Percentiles rank a stretch among this genome's conserved stretches.
These are phyloP conservation scores for Helianthus annuus DNA, from an alignment of 129 eudicot species.

Conservation along the genomic window DNA sequence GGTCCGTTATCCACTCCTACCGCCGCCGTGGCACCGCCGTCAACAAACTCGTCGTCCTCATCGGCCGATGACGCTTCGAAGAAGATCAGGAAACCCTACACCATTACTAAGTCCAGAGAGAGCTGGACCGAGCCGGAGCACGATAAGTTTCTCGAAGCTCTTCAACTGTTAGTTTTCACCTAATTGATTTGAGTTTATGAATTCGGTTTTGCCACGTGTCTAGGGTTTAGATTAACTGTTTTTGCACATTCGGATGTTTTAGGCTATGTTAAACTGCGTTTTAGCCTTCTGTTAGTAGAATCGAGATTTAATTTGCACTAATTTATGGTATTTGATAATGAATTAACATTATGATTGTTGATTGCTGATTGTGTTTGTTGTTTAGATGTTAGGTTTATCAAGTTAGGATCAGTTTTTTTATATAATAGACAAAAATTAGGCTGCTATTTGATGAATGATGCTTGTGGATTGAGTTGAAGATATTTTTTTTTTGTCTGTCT, in stretches of 20 bases:
- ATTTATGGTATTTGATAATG: neutral
- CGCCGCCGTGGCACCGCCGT: constrained; percentile 40
- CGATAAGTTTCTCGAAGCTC: constrained; percentile 97
- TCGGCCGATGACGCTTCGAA: constrained; percentile 57
- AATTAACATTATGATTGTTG: neutral
- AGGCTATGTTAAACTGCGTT: neutral
- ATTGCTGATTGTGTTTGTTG: neutral
- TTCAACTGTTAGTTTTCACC: constrained; percentile 73
- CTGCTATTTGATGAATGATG: constrained; percentile 1
- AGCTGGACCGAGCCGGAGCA: constrained; percentile 99
- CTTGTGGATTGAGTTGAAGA: constrained; percentile 20
- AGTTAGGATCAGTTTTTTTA: neutral
- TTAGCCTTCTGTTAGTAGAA: neutral
- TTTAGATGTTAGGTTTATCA: constrained; percentile 5
- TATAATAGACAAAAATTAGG: neutral
- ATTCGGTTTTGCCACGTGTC: constrained; percentile 18
- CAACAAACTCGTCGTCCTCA: constrained; percentile 27
- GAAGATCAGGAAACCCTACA: constrained; percentile 90
- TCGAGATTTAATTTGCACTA: neutral
- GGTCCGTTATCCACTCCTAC: constrained; percentile 50
- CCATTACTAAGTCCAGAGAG: constrained; percentile 93
- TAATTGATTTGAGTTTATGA: constrained; percentile 28
- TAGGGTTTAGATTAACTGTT: constrained; percentile 9
- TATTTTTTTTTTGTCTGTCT: constrained; percentile 5
- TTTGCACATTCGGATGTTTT: neutral